Evolutionary conservation across 2,329 filamentous ascomycete species (phyloP), one percentile per base, ranked within the genome.

Genomic region (Penicillium italicum): DNA sequence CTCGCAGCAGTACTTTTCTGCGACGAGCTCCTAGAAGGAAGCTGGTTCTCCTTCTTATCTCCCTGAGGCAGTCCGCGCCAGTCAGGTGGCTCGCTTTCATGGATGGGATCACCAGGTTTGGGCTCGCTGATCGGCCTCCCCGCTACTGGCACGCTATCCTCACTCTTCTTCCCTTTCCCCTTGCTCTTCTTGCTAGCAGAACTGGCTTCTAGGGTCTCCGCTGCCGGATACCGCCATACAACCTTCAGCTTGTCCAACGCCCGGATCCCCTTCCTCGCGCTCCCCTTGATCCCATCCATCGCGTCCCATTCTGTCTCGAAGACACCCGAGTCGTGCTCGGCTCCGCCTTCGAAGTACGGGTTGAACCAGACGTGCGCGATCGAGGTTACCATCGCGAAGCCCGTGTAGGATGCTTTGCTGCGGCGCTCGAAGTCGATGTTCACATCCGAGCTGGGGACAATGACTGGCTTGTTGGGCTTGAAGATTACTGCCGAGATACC

Each of bases 321-420:
- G 7, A 88, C 79, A 10, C 87, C 93, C 10, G 82, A 89, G 41
- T 86, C 81, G 46, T 88, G 81, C 0, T 90, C 80, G 16, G 79
- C 76, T 24, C 89, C 90, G 42, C 92, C 91, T 75, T 97, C 94
- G 66, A 97, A 97, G 74, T 86, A 97, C 1, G 86, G 80, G 68
- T 99, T 99, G 79, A 97, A 96, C 94, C 94, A 99, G 16, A 96
- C 90, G 67, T 97, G 93, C 0, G 92, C 92, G 10, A 97, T 87
- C 0, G 92, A 87, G 0, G 93, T 96, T 4, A 97, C 91, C 86
- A 97, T 90, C 0, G 90, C 91, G 63, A 90, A 83, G 1, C 91
- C 88, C 7, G 82, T 82, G 66, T 89, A 89, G 1, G 89, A 85
- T 3, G 89, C 86, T 66, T 87, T 89, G 74, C 91, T 96, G 34